Conservation (phyloP, 2,329 filamentous ascomycete genomes). For the Colletotrichum eleusines region DNA sequence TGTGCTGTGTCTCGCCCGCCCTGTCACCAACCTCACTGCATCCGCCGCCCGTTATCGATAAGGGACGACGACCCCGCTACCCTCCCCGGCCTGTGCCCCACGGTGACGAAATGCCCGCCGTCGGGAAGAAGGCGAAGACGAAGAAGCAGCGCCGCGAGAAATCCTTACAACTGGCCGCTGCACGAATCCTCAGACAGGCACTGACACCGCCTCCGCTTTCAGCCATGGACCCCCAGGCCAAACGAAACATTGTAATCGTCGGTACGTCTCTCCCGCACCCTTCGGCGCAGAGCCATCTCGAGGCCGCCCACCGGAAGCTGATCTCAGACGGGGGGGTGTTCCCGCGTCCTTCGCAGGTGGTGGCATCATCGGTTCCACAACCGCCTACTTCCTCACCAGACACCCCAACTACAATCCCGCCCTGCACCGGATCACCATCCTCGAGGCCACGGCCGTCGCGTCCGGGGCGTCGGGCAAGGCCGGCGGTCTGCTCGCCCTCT, state of each 20-base stretch:
- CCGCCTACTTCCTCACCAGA: slow-evolving; percentile 90
- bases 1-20: background rate
- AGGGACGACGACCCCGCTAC: slow-evolving; percentile 22
- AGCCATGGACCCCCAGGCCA: slow-evolving; percentile 42
- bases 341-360: slow-evolving; percentile 71
- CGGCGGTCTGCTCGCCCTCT: slow-evolving; percentile 88
- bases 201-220: slow-evolving; percentile 4
- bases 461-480: slow-evolving; percentile 96
- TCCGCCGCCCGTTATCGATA: slow-evolving; percentile 35
- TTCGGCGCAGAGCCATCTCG: background rate
- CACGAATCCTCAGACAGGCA: slow-evolving; percentile 23
- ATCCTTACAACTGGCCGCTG: background rate
- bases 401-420: slow-evolving; percentile 83
- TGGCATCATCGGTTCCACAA: slow-evolving; percentile 92
- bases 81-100: slow-evolving; percentile 9
- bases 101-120: slow-evolving; percentile 38
- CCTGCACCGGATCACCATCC: slow-evolving; percentile 82
- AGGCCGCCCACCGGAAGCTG: slow-evolving; percentile 14
- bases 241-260: slow-evolving; percentile 64
- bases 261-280: slow-evolving; percentile 53
- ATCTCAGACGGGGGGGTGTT: background rate
- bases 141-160: slow-evolving; percentile 25
- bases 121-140: slow-evolving; percentile 28
- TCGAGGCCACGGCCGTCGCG: slow-evolving; percentile 88
- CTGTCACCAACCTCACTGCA: background rate